Conservation (phyloP, 2,329 filamentous ascomycete genomes). For the Colletotrichum trifolii region DNA sequence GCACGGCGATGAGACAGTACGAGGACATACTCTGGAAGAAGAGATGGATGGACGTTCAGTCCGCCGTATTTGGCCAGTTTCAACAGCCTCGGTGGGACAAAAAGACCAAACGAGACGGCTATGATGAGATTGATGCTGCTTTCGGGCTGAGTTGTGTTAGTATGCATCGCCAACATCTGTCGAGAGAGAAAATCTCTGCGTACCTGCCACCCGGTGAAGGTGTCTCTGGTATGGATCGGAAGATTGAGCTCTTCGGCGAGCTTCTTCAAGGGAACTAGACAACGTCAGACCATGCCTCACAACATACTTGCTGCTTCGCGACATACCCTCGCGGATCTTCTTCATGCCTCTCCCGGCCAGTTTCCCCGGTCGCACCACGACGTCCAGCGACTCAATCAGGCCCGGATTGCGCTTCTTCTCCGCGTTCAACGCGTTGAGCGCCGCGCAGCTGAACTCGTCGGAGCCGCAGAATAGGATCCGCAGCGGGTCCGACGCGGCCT, state of each 20-base stretch:
- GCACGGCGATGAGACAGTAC: background rate
- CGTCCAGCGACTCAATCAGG: slow-evolving; percentile 81
- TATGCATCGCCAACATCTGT: background rate
- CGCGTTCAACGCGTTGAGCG: slow-evolving; percentile 74
- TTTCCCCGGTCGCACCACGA: slow-evolving; percentile 85
- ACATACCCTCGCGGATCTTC: slow-evolving; percentile 70
- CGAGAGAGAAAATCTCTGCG: background rate
- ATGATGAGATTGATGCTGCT: slow-evolving; percentile 79
- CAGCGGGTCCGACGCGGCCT: slow-evolving; percentile 66
- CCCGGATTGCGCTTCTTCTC: slow-evolving; percentile 65
- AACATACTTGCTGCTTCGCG: no score
- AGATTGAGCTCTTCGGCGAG: slow-evolving; percentile 73
- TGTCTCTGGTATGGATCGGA: slow-evolving; percentile 79
- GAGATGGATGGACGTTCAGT: slow-evolving; percentile 91
- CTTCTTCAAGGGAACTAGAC: slow-evolving; percentile 76
- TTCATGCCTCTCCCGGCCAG: slow-evolving; percentile 80
- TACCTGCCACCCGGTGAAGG: slow-evolving; percentile 85
- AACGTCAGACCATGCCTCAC: background rate
- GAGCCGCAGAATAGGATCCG: slow-evolving; percentile 94
- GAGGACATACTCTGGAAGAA: slow-evolving; percentile 78
- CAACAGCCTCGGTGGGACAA: slow-evolving; percentile 84
- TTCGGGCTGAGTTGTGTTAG: slow-evolving; percentile 60
- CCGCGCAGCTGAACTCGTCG: slow-evolving; percentile 87
- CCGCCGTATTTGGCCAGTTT: slow-evolving; percentile 80
- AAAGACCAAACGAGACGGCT: slow-evolving; percentile 93